A percentile compares a stretch with the other conserved stretches of the same genome.
Conservation (phyloP, 2,329 filamentous ascomycete genomes). For the Cercospora sp. region DNA sequence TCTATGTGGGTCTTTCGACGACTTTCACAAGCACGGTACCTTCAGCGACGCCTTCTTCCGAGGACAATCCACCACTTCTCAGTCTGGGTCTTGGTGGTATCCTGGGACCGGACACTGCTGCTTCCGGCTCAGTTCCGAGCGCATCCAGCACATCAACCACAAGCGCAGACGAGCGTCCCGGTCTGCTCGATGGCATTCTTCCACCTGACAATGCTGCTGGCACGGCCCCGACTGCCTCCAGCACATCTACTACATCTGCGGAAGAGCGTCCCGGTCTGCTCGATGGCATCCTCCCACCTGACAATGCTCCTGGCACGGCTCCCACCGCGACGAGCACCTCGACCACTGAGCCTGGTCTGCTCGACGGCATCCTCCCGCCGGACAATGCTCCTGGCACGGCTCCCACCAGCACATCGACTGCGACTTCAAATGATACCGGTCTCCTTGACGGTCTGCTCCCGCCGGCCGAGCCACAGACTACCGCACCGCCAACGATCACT, state of each 20-base stretch:
- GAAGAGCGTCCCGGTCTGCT: not conserved
- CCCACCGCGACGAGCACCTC: not conserved
- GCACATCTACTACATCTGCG: not conserved
- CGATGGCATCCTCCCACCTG: constrained; percentile 8
- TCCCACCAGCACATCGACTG: not conserved
- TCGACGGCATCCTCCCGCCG: constrained; percentile 10
- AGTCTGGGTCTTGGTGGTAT: constrained; percentile 3
- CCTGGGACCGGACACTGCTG: constrained; percentile 1
- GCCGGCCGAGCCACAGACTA: not conserved
- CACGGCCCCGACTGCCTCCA: not conserved
- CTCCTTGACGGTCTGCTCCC: constrained; percentile 4
- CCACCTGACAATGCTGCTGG: constrained; percentile 4
- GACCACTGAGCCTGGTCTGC: not conserved
- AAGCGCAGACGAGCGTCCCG: not conserved
- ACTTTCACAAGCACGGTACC: constrained; percentile 10
- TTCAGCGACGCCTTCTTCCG: constrained; percentile 4
- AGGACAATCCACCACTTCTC: not conserved
- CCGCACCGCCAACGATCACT: not conserved
- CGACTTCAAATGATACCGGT: not conserved
- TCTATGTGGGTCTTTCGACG: constrained; percentile 36
- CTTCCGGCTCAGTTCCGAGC: not conserved
- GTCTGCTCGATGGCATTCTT: not conserved
- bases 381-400: not conserved
- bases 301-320: not conserved
- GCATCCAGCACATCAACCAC: not conserved